Evolutionary conservation across 2,329 filamentous ascomycete genomes (phyloP), one percentile per base, ranked within the genome.

Genomic region (Claviceps pusilla): DNA sequence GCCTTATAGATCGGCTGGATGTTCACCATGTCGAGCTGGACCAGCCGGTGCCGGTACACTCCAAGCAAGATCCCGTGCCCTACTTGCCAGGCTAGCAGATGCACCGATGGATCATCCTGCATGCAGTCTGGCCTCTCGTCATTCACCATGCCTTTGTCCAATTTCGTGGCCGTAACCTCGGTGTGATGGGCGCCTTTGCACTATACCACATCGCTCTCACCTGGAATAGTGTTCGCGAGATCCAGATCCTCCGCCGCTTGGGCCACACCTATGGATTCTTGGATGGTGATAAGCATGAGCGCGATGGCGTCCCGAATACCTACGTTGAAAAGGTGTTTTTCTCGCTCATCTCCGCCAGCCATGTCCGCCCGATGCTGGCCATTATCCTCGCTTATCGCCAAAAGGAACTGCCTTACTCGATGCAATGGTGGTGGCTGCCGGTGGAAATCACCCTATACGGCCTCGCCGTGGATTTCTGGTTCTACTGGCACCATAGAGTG

Each of bases 251-350:
- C 24, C 62, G 67, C 5, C 54, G 57, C 7, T 55, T 67, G 7
- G 66, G 66, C 28, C 64, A 68, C 41, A 54, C 55, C n/a, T 59
- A 60, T 43, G 68, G 68, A 6, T 61, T 60, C 48, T 55, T 62
- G 3, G 61, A 62, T 43, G 61, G 61, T n/a, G 59, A 62, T 39
- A 29, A 65, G 57, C 67, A 70, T 54, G 60, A 59, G 7, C 63
- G 68, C 37, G 67, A 70, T 52, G 61, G 62, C 24, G 63, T 70
- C 0, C 68, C 68, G 0, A 67, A 70, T 51, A 58, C 61, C 10
- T 59, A 56, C 16, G 61, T 64, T 41, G 35, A 46, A 49, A 64
- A 62, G 46, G 59, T 62, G 1, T 55, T 62, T 12, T 29, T 41
- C 10, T 63, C 64, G 33, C 37, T 54, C 46, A 6, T 52, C 19